Percentiles rank a stretch among this genome's conserved stretches.
Evolutionary conservation across 148 eudicot genomes (phyloP).

Genomic region (Dysphania ambrosioides): DNA sequence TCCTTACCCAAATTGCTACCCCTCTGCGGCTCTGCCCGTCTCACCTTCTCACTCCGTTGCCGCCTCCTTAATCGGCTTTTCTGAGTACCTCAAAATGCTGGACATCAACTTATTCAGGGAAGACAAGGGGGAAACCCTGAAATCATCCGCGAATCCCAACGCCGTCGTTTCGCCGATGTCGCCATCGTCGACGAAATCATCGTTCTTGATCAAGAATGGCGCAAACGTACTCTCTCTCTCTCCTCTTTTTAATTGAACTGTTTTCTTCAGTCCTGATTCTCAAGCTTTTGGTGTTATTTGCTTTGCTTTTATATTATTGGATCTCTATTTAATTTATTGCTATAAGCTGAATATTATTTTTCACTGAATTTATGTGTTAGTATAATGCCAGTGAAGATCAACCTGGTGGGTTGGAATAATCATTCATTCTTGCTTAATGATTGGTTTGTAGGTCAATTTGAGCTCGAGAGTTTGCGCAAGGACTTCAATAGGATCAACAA

Average conservation of each 20-base stretch:
- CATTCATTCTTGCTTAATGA: background rate
- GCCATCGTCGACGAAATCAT: conserved; percentile 73
- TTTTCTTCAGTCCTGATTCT: background rate
- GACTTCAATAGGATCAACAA: conserved; percentile 68
- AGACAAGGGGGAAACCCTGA: conserved; percentile 85
- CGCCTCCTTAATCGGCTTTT: background rate
- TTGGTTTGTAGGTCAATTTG: conserved; percentile 55
- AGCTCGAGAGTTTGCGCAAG: conserved; percentile 65
- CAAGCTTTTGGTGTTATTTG: background rate
- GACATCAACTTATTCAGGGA: conserved; percentile 79
- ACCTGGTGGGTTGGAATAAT: background rate
- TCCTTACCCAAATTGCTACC: background rate
- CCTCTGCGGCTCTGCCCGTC: background rate
- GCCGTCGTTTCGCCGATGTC: conserved; percentile 66
- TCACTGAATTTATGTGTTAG: too few relatives aligned
- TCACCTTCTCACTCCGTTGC: background rate
- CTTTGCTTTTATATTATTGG: background rate
- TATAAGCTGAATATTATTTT: too few relatives aligned
- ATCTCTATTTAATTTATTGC: background rate
- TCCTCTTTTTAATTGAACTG: background rate
- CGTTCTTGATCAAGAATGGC: conserved; percentile 63
- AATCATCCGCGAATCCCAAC: conserved; percentile 71
- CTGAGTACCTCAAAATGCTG: conserved; percentile 43
- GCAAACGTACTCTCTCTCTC: conserved; percentile 37
- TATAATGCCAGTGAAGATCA: too few relatives aligned